Percentiles rank a stretch among this genome's conserved stretches.
These are phyloP conservation scores for Alternaria brassicicola DNA, from an alignment of 2,329 filamentous ascomycete species.

Conservation along the genomic window DNA sequence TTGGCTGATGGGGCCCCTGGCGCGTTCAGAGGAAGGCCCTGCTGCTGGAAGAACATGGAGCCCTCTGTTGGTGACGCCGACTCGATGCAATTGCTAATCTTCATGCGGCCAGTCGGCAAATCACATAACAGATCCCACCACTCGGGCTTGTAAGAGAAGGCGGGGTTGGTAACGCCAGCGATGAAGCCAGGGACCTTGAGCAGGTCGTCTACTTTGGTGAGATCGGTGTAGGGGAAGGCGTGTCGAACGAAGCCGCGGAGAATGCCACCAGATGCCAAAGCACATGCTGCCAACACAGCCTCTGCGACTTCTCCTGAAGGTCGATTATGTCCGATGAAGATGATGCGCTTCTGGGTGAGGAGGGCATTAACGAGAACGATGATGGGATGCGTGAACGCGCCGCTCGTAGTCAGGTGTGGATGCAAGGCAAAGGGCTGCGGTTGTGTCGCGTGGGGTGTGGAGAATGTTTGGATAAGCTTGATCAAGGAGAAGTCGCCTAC, in stretches of 20 bases:
- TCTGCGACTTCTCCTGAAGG: conserved; percentile 96
- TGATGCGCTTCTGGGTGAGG: conserved; percentile 92
- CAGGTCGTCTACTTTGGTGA: conserved; percentile 96
- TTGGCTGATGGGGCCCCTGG: conserved; percentile 21
- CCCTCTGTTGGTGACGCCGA: conserved; percentile 82
- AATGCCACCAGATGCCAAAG: conserved; percentile 89
- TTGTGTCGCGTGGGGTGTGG: conserved; percentile 77
- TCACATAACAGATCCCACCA: conserved; percentile 99
- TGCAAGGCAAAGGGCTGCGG: conserved; percentile 86
- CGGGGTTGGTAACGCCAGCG: conserved; percentile 95
- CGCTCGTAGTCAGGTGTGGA: conserved; percentile 90
- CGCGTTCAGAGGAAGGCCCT: conserved; percentile 49
- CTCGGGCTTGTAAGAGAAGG: conserved; percentile 90
- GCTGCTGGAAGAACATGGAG: conserved; percentile 83
- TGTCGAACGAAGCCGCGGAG: conserved; percentile 92
- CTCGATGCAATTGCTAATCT: conserved; percentile 90
- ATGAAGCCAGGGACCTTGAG: conserved; percentile 97
- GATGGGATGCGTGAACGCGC: conserved; percentile 87
- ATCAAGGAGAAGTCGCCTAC: conserved; percentile 97
- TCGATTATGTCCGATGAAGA: conserved; percentile 94
- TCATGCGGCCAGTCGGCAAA: conserved; percentile 87
- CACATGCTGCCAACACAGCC: conserved; percentile 96
- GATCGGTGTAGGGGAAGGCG: conserved; percentile 96
- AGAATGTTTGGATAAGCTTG: conserved; percentile 95
- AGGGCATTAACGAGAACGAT: conserved; percentile 94